Evolutionary conservation across 495 filamentous ascomycete genomes (phyloP), one percentile per base, ranked within the genome.

Genomic region (Glonium stellatum): DNA sequence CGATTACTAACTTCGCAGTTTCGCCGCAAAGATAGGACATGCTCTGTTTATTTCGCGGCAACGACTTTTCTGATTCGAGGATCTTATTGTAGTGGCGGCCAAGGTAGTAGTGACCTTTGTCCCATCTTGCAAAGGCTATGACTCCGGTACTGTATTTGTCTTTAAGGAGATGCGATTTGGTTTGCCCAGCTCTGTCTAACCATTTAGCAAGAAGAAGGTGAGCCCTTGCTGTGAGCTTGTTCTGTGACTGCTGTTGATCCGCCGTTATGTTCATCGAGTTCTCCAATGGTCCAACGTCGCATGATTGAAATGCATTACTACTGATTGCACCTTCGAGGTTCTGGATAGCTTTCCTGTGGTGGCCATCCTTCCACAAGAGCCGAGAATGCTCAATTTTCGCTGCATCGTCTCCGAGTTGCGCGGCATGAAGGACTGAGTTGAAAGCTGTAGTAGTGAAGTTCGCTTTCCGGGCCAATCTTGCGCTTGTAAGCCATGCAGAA

Each of bases 41-140:
- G 25, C 77, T 79, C 68, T 85, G 82, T 65, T 83, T 89, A 13
- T 82, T 80, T 37, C 82, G 78, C 9, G 86, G 83, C 46, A 96
- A 82, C 9, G 79, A 77, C 69, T 88, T 92, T 69, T 97, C 90
- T 0, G 88, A 87, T 65, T 97, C 92, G 19, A 96, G 78, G 15
- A 97, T 80, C 69, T 97, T 99, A 70, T 96, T 95, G 78, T 97
- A 99, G 72, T 97, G 89, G 58, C 92, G 92, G 12, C 93, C 93
- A 18, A 99, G 80, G 72, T 97, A 95, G 71, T 97, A 97, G 70
- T 96, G 89, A 0, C 88, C 92, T 73, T 96, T 96, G 66, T 99
- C 95, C 91, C 92, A 99, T 61, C 83, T 85, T 48, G 74, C 66
- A 64, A 79, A 77, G 9, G 78, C 76, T 63, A 76, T 80, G 18